Evolutionary conservation across 352 stramenopile species (phyloP).

Genomic region (Saprolegnia parasitica): DNA sequence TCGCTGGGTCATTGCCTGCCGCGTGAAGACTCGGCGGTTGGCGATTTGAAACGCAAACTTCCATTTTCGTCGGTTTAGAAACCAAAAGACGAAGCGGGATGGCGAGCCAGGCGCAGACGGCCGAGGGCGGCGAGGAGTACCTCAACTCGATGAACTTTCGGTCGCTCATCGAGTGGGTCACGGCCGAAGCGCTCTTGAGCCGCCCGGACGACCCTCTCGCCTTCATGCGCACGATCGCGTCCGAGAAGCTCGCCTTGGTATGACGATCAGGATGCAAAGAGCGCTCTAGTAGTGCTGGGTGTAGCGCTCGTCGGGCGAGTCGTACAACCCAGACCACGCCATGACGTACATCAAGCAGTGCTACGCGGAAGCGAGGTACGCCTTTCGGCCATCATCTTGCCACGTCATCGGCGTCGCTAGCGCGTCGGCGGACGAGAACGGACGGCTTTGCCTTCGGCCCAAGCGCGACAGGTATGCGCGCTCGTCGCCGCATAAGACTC

Average conservation of each 20-base stretch:
- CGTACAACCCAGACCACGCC: conserved; percentile 77
- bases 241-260: conserved; percentile 81
- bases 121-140: conserved; percentile 78
- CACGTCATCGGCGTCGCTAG: conserved; percentile 30
- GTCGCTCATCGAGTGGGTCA: conserved; percentile 89
- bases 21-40: no score
- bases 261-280: neutral
- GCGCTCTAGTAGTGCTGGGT: neutral
- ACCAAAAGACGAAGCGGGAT: neutral
- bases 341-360: conserved; percentile 83
- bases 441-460: conserved; percentile 42
- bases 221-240: conserved; percentile 71
- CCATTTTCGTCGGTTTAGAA: neutral
- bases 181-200: conserved; percentile 77
- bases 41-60: no score
- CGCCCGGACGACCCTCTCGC: conserved; percentile 81
- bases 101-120: conserved; percentile 44
- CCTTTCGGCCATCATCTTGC: no score
- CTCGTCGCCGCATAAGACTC: neutral
- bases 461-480: conserved; percentile 24
- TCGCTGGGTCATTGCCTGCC: no score
- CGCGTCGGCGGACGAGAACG: conserved; percentile 77
- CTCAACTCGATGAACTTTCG: conserved; percentile 86
- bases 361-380: conserved; percentile 74
- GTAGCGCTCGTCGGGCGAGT: conserved; percentile 40